Percentiles rank a stretch among this genome's conserved stretches.
These are phyloP conservation scores for Rhododendron ferrugineum DNA, from an alignment of 148 eudicot genomes.

Conservation along the genomic window DNA sequence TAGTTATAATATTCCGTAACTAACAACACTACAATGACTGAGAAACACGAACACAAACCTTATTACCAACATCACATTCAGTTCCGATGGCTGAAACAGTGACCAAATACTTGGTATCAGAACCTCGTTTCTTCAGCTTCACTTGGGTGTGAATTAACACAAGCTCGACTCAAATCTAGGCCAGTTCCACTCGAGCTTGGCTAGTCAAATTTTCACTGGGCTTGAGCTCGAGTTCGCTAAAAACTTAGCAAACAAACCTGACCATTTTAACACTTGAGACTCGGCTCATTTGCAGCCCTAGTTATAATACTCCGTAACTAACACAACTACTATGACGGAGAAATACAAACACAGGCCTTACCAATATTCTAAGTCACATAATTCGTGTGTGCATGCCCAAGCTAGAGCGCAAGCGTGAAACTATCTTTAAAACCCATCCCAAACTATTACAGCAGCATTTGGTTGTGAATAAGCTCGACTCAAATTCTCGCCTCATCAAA, in stretches of 20 bases:
- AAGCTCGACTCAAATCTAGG: not conserved
- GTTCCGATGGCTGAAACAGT: constrained; percentile 69
- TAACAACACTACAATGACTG: not conserved
- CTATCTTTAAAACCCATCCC: too few relatives aligned
- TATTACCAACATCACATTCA: constrained; percentile 76
- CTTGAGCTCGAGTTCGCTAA: not conserved
- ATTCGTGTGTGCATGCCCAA: too few relatives aligned
- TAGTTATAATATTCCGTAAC: not conserved
- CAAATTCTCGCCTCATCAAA: too few relatives aligned
- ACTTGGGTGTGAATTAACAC: constrained; percentile 40
- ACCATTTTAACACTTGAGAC: not conserved
- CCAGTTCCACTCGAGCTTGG: not conserved
- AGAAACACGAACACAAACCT: constrained; percentile 2
- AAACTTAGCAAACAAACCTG: not conserved
- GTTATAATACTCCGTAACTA: not conserved
- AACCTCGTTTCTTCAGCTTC: constrained; percentile 67
- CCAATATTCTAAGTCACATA: constrained; percentile 28
- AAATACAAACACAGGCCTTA: not conserved
- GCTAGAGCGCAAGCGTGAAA: too few relatives aligned
- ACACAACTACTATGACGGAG: not conserved
- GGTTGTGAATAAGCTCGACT: constrained; percentile 12
- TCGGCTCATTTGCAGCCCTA: not conserved
- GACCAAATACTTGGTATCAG: constrained; percentile 68
- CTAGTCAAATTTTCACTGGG: not conserved
- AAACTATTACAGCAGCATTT: constrained; percentile 11